Conservation (phyloP, 2,329 filamentous ascomycete genomes). For the Bimuria novae-zelandiae region DNA sequence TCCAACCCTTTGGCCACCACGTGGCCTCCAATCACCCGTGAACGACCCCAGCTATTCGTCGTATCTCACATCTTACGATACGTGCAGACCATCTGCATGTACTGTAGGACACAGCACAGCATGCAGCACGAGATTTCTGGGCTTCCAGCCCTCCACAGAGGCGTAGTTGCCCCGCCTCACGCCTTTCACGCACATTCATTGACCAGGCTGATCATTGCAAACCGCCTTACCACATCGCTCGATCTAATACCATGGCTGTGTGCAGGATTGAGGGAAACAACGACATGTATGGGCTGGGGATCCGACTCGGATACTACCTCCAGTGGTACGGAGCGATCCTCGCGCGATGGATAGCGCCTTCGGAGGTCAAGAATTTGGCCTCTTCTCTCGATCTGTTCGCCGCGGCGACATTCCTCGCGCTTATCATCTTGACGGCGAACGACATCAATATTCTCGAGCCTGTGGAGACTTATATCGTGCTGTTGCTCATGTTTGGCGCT, state of each 20-base stretch:
- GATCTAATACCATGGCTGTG: constrained; percentile 15
- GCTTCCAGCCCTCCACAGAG: neutral
- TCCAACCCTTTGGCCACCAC: neutral
- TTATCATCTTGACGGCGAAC: constrained; percentile 19
- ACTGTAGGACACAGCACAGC: neutral
- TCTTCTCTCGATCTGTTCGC: constrained; percentile 23
- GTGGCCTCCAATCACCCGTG: constrained; percentile 5
- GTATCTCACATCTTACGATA: neutral
- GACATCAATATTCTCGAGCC: constrained; percentile 17
- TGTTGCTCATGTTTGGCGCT: constrained; percentile 26
- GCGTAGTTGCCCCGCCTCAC: neutral
- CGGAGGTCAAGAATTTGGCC: constrained; percentile 17
- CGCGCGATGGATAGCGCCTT: constrained; percentile 28
- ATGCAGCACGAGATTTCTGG: neutral
- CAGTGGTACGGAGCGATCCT: constrained; percentile 34
- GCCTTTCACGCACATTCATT: neutral
- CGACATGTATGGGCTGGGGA: constrained; percentile 41
- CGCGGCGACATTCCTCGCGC: constrained; percentile 25
- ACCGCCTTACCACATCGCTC: neutral
- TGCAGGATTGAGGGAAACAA: constrained; percentile 29
- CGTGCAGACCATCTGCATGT: constrained; percentile 1
- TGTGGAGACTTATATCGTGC: constrained; percentile 27
- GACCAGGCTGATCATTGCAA: neutral
- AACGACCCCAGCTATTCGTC: neutral
- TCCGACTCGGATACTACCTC: constrained; percentile 37